Evolutionary conservation across 345 rosid species (phyloP).

Genomic region (Acer yangbiense): DNA sequence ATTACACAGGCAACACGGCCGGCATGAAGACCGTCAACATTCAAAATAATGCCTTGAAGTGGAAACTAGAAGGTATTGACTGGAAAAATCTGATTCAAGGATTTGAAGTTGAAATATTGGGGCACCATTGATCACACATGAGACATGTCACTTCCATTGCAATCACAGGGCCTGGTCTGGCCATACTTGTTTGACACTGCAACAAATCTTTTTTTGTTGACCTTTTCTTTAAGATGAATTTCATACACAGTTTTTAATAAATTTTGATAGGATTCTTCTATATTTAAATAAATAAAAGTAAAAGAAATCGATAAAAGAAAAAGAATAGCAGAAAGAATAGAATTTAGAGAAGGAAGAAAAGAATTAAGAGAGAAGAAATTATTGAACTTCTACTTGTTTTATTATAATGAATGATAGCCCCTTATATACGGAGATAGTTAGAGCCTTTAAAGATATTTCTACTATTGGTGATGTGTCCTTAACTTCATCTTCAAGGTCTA

Average conservation of each 20-base stretch:
- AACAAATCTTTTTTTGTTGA: background rate
- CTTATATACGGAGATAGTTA: no score
- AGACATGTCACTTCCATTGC: background rate
- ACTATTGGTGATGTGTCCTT: no score
- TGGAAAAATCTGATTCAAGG: background rate
- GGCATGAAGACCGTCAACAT: background rate
- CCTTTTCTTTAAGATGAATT: background rate
- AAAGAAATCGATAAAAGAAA: no score
- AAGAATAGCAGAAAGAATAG: no score
- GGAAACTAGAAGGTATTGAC: slow-evolving; percentile 1
- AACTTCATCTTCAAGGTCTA: no score
- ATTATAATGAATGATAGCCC: no score
- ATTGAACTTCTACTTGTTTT: no score
- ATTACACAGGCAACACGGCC: background rate
- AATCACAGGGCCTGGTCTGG: background rate
- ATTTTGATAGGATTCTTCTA: no score
- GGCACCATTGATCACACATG: background rate
- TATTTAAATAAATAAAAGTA: no score
- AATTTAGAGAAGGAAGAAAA: no score
- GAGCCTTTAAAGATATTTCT: no score
- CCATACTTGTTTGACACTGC: background rate
- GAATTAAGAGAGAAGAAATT: no score
- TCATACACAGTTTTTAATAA: background rate
- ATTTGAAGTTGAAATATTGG: background rate
- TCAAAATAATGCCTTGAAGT: background rate